phyloP scores from a whole-genome alignment of 2,329 filamentous ascomycete genomes.

The Colletotrichum destructivum region DNA sequence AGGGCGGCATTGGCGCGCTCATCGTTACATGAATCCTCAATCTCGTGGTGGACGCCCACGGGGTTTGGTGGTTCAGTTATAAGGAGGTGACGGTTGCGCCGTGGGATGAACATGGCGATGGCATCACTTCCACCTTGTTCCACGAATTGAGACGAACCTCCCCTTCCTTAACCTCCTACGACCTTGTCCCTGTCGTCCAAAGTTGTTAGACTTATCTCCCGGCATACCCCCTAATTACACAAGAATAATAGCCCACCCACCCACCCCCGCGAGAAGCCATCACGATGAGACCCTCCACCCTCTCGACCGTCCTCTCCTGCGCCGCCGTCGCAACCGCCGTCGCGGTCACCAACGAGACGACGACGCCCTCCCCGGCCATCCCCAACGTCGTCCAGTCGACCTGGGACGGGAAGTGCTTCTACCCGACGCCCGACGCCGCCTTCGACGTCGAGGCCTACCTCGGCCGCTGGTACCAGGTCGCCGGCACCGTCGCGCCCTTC shows the following conservation, averaged over 20 bases:
- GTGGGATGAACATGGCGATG: slow-evolving; percentile 7
- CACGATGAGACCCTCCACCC: slow-evolving; percentile 29
- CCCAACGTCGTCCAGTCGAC: slow-evolving; percentile 48
- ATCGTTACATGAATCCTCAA: slow-evolving; percentile 24
- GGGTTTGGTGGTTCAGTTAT: slow-evolving; percentile 17
- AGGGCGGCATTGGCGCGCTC: slow-evolving; percentile 40
- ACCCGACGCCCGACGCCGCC: slow-evolving; percentile 48
- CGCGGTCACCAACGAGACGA: slow-evolving; percentile 35
- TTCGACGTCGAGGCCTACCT: slow-evolving; percentile 51
- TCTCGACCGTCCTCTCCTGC: slow-evolving; percentile 30
- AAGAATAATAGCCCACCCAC: no score
- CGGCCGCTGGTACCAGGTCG: slow-evolving; percentile 53
- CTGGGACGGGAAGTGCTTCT: slow-evolving; percentile 52
- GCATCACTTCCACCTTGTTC: not conserved
- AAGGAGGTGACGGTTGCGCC: not conserved
- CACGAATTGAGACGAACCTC: slow-evolving; percentile 1
- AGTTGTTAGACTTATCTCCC: slow-evolving; percentile 35
- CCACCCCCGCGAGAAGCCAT: not conserved
- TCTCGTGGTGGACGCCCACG: not conserved
- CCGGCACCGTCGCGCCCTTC: slow-evolving; percentile 51
- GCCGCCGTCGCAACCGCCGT: slow-evolving; percentile 36
- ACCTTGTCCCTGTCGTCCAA: not conserved
- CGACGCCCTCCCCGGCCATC: slow-evolving; percentile 10
- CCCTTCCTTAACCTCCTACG: not conserved
- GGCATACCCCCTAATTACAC: not conserved